Evolutionary conservation across 2,329 filamentous ascomycete genomes (phyloP), one percentile per base, ranked within the genome.

Genomic region (Ophiostoma sp.): DNA sequence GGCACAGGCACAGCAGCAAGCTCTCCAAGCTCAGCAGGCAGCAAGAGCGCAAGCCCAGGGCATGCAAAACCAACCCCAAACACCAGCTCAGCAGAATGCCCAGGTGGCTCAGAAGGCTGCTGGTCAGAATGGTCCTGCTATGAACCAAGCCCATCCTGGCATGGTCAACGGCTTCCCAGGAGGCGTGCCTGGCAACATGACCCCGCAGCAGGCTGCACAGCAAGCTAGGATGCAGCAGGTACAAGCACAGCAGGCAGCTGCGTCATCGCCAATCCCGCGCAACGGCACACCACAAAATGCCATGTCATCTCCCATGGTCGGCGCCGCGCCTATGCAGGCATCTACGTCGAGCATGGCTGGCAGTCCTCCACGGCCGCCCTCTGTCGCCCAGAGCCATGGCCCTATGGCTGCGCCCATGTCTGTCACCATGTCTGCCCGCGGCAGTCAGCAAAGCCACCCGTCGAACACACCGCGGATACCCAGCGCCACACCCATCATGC

Each of bases 281-380:
- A 87, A 89, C 72, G 85, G 84, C 36, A 89, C 87, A 1, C 87
- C 87, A 12, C 85, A 87, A 68, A 85, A 84, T 68, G 85, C 84
- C 68, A 84, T 85, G 79, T 89, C 87, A 5, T 89, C 87, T 1
- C 87, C 87, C 8, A 87, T 86, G 81, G 83, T 86, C n/a, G 81
- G 81, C 60, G 83, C 83, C 47, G 84, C 84, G 40, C 79, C 85
- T 0, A 89, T 90, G 87, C 85, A 88, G 71, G 82, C 83, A 47
- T 87, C 86, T 41, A 86, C 84, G 65, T 90, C 89, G 1, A 88
- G 83, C 73, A 88, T 90, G 82, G 87, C 87, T 27, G 86, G 82
- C 66, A 91, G 88, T 73, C 89, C 89, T 40, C 81, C 87, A 18
- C 82, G 89, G 62, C 87, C 89, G 16, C 80, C 87, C 0, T 91